phyloP scores from a whole-genome alignment of 169 alveolate species.

The Miamiensis avidus region DNA sequence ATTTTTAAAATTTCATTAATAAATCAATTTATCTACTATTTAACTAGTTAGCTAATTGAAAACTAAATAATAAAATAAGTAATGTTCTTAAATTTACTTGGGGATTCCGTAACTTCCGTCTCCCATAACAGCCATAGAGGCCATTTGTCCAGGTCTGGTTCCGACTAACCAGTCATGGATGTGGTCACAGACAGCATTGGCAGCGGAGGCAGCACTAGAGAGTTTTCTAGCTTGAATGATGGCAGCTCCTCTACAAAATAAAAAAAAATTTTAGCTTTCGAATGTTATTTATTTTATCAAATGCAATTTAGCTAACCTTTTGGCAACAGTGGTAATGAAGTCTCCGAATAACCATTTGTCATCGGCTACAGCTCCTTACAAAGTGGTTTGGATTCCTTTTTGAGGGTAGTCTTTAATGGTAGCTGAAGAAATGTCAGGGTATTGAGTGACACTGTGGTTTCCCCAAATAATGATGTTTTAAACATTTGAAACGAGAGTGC shows the following conservation, averaged over 20 bases:
- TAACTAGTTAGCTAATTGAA: no score
- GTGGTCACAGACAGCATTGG: conserved; percentile 24
- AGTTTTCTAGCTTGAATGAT: conserved; percentile 46
- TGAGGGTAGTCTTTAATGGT: not conserved
- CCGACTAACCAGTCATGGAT: conserved; percentile 27
- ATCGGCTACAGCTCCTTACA: conserved; percentile 25
- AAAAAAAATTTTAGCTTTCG: no score
- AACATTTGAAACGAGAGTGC: conserved; percentile 40
- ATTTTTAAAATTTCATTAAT: no score
- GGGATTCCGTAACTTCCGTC: conserved; percentile 19
- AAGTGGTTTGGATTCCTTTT: conserved; percentile 4
- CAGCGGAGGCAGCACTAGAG: conserved; percentile 54
- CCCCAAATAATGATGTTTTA: conserved; percentile 73
- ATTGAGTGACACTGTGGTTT: conserved; percentile 69
- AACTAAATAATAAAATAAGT: no score
- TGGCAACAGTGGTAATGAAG: conserved; percentile 39
- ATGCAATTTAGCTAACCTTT: not conserved
- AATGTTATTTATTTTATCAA: no score
- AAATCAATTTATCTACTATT: no score
- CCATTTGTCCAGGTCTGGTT: conserved; percentile 6
- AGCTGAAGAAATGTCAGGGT: conserved; percentile 64
- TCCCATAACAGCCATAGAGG: conserved; percentile 13
- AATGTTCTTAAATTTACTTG: not conserved
- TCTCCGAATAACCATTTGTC: conserved; percentile 31
- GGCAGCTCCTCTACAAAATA: conserved; percentile 44